phyloP scores from a whole-genome alignment of 2,329 filamentous ascomycete species.

The Eurotiales sp. region DNA sequence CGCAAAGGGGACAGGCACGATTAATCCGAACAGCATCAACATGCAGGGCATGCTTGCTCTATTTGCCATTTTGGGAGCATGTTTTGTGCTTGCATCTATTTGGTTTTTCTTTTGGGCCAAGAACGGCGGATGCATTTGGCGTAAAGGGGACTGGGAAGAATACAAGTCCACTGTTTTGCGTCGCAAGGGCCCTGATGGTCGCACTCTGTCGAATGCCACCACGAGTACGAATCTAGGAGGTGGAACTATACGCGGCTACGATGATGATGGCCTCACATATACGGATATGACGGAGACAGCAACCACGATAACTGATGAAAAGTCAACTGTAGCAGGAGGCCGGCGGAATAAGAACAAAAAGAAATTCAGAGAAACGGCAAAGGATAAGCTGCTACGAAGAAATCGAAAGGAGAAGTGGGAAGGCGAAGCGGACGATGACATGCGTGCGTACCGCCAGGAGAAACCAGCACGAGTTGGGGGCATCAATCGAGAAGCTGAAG shows the following conservation, averaged over 20 bases:
- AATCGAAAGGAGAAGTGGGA: slow-evolving; percentile 53
- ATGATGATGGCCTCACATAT: slow-evolving; percentile 59
- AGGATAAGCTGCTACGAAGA: slow-evolving; percentile 34
- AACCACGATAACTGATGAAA: slow-evolving; percentile 37
- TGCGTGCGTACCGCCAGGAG: slow-evolving; percentile 82
- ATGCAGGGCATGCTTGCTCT: slow-evolving; percentile 71
- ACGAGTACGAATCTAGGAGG: slow-evolving; percentile 81
- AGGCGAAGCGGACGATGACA: slow-evolving; percentile 61
- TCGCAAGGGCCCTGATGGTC: slow-evolving; percentile 84
- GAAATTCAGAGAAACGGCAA: slow-evolving; percentile 36
- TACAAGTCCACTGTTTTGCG: slow-evolving; percentile 94
- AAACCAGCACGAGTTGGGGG: slow-evolving; percentile 83
- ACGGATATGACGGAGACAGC: slow-evolving; percentile 38
- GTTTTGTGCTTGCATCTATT: slow-evolving; percentile 69
- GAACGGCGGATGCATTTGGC: slow-evolving; percentile 89
- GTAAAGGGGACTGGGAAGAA: slow-evolving; percentile 88
- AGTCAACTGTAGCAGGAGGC: not conserved
- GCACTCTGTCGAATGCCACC: slow-evolving; percentile 76
- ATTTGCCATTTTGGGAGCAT: slow-evolving; percentile 77
- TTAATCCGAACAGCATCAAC: slow-evolving; percentile 42
- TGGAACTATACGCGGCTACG: slow-evolving; percentile 69
- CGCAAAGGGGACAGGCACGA: slow-evolving; percentile 26
- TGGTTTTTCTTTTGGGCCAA: slow-evolving; percentile 99
- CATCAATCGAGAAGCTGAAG: slow-evolving; percentile 77
- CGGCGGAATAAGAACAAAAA: slow-evolving; percentile 25